Evolutionary conservation across 2,329 filamentous ascomycete species (phyloP).

Genomic region (Bipolaris oryzae): DNA sequence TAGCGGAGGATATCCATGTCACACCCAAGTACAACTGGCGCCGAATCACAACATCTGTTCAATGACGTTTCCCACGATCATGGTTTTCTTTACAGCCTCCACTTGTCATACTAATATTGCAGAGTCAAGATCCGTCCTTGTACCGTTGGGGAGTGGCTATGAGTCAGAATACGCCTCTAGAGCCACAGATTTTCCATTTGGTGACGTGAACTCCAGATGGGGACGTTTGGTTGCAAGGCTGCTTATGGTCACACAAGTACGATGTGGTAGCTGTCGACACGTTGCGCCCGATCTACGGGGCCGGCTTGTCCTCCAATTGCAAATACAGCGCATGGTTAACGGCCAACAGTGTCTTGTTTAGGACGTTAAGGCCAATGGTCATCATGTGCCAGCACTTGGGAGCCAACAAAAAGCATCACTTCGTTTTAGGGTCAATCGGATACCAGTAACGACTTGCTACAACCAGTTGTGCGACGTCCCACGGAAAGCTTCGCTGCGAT

Average conservation of each 20-base stretch:
- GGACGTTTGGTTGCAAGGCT: neutral
- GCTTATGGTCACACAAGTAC: slow-evolving; percentile 13
- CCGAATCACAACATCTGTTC: neutral
- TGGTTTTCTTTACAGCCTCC: neutral
- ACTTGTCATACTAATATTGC: neutral
- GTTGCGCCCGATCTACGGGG: slow-evolving; percentile 16
- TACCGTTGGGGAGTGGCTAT: neutral
- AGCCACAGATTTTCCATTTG: neutral
- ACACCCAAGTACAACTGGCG: neutral
- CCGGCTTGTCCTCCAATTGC: neutral
- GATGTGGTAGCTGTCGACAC: slow-evolving; percentile 23
- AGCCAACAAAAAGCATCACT: neutral
- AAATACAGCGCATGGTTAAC: neutral
- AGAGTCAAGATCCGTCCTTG: neutral
- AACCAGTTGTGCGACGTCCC: slow-evolving; percentile 9
- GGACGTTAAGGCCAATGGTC: neutral
- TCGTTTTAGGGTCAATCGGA: neutral
- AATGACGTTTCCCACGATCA: neutral
- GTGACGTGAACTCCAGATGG: neutral
- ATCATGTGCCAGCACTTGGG: neutral
- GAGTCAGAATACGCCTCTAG: neutral
- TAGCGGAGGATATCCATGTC: neutral
- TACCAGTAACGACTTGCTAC: neutral
- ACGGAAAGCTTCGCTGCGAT: neutral
- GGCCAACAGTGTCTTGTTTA: neutral